These are phyloP conservation scores for Suhomyces panamericanus DNA, from an alignment of 1,139 yeast species.

Conservation along the genomic window DNA sequence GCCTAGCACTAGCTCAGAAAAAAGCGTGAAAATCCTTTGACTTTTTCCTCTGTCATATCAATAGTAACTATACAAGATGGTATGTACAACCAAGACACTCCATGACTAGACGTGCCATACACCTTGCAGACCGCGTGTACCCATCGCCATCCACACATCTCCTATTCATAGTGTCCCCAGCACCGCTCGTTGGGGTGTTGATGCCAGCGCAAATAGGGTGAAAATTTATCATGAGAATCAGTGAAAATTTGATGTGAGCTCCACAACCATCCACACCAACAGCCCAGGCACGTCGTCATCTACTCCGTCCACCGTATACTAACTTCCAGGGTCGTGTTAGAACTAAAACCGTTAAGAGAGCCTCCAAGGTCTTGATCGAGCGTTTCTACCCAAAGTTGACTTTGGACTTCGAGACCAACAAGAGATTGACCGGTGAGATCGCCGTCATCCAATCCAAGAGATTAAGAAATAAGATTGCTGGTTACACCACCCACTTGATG, in stretches of 20 bases:
- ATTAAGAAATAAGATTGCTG: conserved; percentile 99
- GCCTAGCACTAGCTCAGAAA: conserved; percentile 9
- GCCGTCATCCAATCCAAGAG: conserved; percentile 99
- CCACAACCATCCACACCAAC: background rate
- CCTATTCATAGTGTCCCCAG: too few species aligned
- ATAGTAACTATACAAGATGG: conserved; percentile 39
- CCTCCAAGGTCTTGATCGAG: conserved; percentile 99
- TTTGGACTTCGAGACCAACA: conserved; percentile 99
- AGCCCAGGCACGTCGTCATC: background rate
- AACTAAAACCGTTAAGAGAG: conserved; percentile 99
- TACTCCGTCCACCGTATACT: conserved; percentile 20
- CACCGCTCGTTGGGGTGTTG: too few species aligned
- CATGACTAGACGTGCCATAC: background rate
- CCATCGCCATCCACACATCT: too few species aligned
- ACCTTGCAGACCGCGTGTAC: background rate
- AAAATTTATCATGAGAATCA: background rate
- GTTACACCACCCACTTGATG: conserved; percentile 99
- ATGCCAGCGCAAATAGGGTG: too few species aligned
- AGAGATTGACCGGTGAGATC: conserved; percentile 97
- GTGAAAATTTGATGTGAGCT: background rate
- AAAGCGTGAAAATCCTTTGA: conserved; percentile 10
- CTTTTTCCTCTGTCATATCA: conserved; percentile 21
- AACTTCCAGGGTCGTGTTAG: conserved; percentile 88
- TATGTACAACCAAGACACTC: conserved; percentile 24
- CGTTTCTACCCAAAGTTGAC: conserved; percentile 99